A percentile compares a stretch with the other conserved stretches of the same genome.
phyloP scores from a whole-genome alignment of 2,329 filamentous ascomycete species.

The Aspergillus clavatus region DNA sequence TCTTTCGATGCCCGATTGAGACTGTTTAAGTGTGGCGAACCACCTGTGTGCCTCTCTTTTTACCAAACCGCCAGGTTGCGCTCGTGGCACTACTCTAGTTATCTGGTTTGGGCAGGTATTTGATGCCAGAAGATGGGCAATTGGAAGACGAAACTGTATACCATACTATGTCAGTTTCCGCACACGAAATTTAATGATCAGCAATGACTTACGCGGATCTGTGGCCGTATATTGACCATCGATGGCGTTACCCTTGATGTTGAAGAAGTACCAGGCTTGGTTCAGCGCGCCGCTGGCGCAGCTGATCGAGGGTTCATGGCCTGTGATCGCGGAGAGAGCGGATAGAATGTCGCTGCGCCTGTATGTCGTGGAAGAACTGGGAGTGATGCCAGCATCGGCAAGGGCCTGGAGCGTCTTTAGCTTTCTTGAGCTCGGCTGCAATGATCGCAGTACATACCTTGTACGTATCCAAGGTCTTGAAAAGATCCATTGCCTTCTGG shows the following conservation, averaged over 20 bases:
- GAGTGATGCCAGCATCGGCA: conserved; percentile 51
- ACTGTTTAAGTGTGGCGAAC: neutral
- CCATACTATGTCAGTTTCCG: neutral
- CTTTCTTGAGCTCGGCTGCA: neutral
- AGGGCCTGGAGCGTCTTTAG: conserved; percentile 40
- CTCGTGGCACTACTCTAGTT: conserved; percentile 1
- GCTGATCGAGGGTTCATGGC: conserved; percentile 48
- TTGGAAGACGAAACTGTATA: conserved; percentile 42
- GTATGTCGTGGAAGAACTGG: conserved; percentile 49
- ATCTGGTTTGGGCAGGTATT: conserved; percentile 57
- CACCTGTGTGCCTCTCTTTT: neutral
- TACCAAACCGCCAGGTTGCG: neutral
- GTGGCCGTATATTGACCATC: conserved; percentile 57
- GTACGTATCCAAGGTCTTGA: conserved; percentile 54
- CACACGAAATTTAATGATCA: neutral
- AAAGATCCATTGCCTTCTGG: conserved; percentile 51
- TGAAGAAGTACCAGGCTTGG: conserved; percentile 53
- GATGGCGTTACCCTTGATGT: conserved; percentile 54
- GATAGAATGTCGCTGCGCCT: conserved; percentile 46
- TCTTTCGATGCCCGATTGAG: too few species aligned
- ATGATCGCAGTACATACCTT: conserved; percentile 28
- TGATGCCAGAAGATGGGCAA: conserved; percentile 60
- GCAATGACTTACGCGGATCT: conserved; percentile 39
- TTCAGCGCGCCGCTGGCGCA: conserved; percentile 48
- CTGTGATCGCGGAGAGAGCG: conserved; percentile 46